Conservation (phyloP, 164 flowering plant species). For the Liquidambar formosana region DNA sequence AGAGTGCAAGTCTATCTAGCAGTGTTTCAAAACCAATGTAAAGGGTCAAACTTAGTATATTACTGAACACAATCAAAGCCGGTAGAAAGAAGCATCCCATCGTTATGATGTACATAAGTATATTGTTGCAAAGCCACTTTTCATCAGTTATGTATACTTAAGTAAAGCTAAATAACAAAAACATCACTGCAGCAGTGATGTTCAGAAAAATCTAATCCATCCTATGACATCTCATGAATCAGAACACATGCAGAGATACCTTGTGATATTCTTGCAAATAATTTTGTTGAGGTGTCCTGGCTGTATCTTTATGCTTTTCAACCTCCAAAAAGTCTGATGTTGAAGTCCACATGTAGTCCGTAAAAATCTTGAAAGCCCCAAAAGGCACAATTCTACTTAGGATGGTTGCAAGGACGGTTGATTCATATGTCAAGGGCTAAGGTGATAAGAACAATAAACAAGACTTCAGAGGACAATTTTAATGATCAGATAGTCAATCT, state of each 20-base stretch:
- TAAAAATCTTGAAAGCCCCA: background rate
- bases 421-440: background rate
- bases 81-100: background rate
- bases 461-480: background rate
- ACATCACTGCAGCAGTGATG: background rate
- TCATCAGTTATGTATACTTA: background rate
- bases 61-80: background rate
- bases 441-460: background rate
- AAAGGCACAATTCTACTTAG: background rate
- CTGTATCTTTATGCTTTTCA: background rate
- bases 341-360: background rate
- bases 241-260: background rate
- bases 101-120: background rate
- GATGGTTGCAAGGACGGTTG: background rate
- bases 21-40: background rate
- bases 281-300: background rate
- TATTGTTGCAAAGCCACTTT: background rate
- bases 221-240: background rate
- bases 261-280: background rate
- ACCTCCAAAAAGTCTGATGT: background rate
- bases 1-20: background rate
- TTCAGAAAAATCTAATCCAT: background rate
- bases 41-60: background rate
- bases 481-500: background rate
- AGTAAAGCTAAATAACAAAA: background rate